Evolutionary conservation across 495 filamentous ascomycete species (phyloP).

Genomic region (Penicillium arizonense): DNA sequence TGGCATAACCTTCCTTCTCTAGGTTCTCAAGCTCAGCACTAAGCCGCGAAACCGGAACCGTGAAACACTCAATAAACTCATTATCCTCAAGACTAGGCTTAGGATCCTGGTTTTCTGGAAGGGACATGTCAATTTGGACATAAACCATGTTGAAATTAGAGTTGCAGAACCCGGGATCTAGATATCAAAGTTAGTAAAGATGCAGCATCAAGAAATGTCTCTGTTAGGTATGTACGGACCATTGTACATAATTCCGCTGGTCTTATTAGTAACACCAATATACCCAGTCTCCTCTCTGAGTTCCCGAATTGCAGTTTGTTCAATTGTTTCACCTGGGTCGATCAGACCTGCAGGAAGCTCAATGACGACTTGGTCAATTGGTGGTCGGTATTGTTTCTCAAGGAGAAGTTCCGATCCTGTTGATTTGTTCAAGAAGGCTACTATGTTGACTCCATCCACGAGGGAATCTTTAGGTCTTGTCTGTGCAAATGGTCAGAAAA

Average conservation of each 20-base stretch:
- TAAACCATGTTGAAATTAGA: conserved; percentile 85
- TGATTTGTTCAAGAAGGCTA: conserved; percentile 70
- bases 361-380: conserved; percentile 65
- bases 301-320: conserved; percentile 70
- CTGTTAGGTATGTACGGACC: conserved; percentile 44
- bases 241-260: conserved; percentile 81
- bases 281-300: conserved; percentile 87
- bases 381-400: conserved; percentile 78
- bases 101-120: conserved; percentile 67
- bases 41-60: conserved; percentile 61
- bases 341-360: conserved; percentile 80
- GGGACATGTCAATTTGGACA: conserved; percentile 71
- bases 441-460: conserved; percentile 80
- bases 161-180: conserved; percentile 79
- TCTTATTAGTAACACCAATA: conserved; percentile 58
- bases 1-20: conserved; percentile 74
- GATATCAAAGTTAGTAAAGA: neutral
- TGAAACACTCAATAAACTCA: conserved; percentile 89
- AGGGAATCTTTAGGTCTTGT: conserved; percentile 61
- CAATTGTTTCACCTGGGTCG: conserved; percentile 68
- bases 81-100: conserved; percentile 79
- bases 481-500: conserved; percentile 1
- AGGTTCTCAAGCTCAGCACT: conserved; percentile 66
- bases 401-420: conserved; percentile 66
- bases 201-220: neutral